These are phyloP conservation scores for Candida berthetii DNA, from an alignment of 805 yeast species.

Conservation along the genomic window DNA sequence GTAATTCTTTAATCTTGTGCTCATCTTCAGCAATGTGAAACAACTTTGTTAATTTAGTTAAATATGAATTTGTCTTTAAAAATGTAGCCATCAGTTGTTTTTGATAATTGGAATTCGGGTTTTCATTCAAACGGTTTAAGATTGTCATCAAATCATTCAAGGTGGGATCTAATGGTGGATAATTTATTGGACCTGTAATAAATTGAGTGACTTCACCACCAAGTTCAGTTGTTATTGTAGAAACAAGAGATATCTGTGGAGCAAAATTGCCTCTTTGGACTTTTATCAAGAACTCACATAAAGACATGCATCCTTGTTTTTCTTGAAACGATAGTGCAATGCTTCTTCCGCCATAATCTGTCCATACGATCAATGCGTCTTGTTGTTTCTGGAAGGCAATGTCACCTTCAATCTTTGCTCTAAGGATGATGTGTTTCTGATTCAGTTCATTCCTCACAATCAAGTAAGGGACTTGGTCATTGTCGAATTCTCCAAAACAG, in stretches of 20 bases:
- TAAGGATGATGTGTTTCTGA: slow-evolving; percentile 50
- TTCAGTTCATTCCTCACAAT: slow-evolving; percentile 69
- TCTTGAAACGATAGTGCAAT: slow-evolving; percentile 91
- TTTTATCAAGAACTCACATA: slow-evolving; percentile 74
- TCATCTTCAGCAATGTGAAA: slow-evolving; percentile 52
- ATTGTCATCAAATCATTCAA: slow-evolving; percentile 44
- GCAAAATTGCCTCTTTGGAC: slow-evolving; percentile 50
- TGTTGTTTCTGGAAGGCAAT: slow-evolving; percentile 91
- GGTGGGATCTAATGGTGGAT: slow-evolving; percentile 53
- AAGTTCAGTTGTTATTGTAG: slow-evolving; percentile 45
- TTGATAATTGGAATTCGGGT: slow-evolving; percentile 52
- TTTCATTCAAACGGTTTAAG: slow-evolving; percentile 48
- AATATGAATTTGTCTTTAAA: slow-evolving; percentile 46
- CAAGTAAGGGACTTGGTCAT: slow-evolving; percentile 43
- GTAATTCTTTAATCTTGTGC: slow-evolving; percentile 48
- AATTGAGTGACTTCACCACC: slow-evolving; percentile 64
- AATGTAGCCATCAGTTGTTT: slow-evolving; percentile 53
- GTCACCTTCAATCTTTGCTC: slow-evolving; percentile 62
- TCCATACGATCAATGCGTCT: slow-evolving; percentile 93
- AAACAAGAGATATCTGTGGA: slow-evolving; percentile 67
- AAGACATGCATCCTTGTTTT: slow-evolving; percentile 76
- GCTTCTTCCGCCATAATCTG: slow-evolving; percentile 64
- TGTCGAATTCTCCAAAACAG: slow-evolving; percentile 61
- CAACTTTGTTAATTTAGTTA: slow-evolving; percentile 41
- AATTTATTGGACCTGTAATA: slow-evolving; percentile 71